phyloP scores from a whole-genome alignment of 257 asterid species.

The Ballota nigra region DNA sequence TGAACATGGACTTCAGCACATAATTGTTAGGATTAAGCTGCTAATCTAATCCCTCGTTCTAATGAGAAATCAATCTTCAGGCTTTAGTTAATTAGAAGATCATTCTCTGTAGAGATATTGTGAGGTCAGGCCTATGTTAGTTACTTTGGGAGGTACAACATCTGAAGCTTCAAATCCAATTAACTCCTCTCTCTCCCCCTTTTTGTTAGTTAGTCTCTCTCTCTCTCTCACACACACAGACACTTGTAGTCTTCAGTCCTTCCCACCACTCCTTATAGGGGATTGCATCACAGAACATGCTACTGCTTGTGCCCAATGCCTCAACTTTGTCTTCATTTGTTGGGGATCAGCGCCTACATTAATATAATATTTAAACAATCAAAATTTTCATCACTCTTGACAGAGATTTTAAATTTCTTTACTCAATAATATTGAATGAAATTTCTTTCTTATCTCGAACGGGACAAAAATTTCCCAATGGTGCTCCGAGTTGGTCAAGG shows the following conservation, averaged over 20 bases:
- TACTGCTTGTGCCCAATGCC: slow-evolving; percentile 82
- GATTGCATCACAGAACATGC: slow-evolving; percentile 73
- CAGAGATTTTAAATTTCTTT: too few relatives aligned
- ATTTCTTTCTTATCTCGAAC: too few relatives aligned
- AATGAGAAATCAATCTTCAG: not conserved
- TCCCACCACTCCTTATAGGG: slow-evolving; percentile 26
- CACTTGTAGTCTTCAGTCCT: not conserved
- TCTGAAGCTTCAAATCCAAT: not conserved
- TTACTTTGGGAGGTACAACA: not conserved
- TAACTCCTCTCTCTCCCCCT: not conserved
- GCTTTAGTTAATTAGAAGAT: not conserved
- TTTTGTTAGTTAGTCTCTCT: not conserved
- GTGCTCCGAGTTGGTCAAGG: too few relatives aligned
- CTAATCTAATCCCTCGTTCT: too few relatives aligned
- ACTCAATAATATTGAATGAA: too few relatives aligned
- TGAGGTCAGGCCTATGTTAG: not conserved
- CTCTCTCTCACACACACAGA: too few relatives aligned
- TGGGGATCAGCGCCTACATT: slow-evolving; percentile 59
- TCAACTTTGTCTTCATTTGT: slow-evolving; percentile 59
- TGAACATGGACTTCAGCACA: not conserved
- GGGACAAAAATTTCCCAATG: too few relatives aligned
- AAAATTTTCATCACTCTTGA: too few relatives aligned
- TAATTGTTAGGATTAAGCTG: not conserved
- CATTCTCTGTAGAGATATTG: not conserved
- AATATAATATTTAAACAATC: not conserved